Percentiles rank a stretch among this genome's conserved stretches.
Conservation (phyloP, 108 stramenopile species). For the Conticribra guillardii region DNA sequence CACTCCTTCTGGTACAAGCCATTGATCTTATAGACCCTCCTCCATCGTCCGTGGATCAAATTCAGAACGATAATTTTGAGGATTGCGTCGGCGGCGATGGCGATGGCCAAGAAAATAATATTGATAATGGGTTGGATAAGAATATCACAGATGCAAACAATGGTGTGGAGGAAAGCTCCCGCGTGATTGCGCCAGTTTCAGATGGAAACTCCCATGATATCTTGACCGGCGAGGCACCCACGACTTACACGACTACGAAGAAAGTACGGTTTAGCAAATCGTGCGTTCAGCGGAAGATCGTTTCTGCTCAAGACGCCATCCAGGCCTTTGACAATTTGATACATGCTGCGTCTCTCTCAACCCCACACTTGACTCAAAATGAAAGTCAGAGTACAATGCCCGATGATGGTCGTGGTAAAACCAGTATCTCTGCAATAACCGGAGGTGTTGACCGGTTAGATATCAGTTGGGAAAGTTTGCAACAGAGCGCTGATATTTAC, state of each 20-base stretch:
- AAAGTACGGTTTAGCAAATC: conserved; percentile 33
- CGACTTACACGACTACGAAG: background rate
- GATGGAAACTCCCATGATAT: background rate
- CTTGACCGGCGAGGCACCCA: background rate
- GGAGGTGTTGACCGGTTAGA: background rate
- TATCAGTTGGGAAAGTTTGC: conserved; percentile 17
- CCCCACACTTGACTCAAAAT: background rate
- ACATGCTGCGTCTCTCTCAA: conserved; percentile 19
- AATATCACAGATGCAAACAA: background rate
- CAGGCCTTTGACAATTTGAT: conserved; percentile 34
- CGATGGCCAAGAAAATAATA: background rate
- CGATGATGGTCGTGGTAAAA: background rate
- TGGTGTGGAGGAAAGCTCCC: background rate
- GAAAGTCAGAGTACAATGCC: background rate
- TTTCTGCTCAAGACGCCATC: conserved; percentile 27
- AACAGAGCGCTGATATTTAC: conserved; percentile 30
- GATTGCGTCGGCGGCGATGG: background rate
- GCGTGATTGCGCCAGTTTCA: background rate
- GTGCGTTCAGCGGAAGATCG: background rate
- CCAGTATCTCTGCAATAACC: conserved; percentile 4
- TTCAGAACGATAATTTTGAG: background rate
- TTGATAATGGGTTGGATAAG: background rate
- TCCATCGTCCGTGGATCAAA: background rate
- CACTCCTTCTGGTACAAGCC: conserved; percentile 14
- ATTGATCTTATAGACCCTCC: conserved; percentile 41